These are phyloP conservation scores for Byssothecium circinans DNA, from an alignment of 2,329 filamentous ascomycete species.

Conservation along the genomic window DNA sequence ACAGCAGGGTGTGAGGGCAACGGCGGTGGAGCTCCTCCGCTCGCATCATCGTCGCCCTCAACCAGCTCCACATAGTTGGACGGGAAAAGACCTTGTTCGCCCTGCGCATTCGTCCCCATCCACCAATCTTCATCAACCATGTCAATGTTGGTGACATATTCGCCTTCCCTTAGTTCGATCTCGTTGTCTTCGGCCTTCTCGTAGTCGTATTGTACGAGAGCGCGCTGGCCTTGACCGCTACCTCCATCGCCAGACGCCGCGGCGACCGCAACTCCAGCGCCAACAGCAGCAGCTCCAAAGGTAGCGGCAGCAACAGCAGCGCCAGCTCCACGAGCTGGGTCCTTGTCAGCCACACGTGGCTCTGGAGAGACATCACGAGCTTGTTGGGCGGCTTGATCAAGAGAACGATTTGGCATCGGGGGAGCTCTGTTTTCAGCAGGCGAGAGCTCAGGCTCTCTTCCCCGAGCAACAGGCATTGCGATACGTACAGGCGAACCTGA, in stretches of 20 bases:
- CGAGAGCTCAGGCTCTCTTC: slow-evolving; percentile 56
- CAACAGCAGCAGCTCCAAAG: slow-evolving; percentile 48
- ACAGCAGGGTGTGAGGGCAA: slow-evolving; percentile 46
- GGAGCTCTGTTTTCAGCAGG: slow-evolving; percentile 53
- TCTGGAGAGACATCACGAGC: slow-evolving; percentile 69
- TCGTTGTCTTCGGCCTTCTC: slow-evolving; percentile 98
- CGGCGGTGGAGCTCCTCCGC: slow-evolving; percentile 36
- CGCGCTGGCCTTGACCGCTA: slow-evolving; percentile 65
- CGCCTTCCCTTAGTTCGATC: slow-evolving; percentile 84
- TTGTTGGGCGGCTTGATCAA: slow-evolving; percentile 63
- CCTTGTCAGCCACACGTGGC: slow-evolving; percentile 60
- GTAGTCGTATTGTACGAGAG: slow-evolving; percentile 89
- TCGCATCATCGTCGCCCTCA: slow-evolving; percentile 57
- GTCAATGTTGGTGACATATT: slow-evolving; percentile 87
- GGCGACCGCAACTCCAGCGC: slow-evolving; percentile 46
- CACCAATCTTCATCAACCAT: slow-evolving; percentile 99
- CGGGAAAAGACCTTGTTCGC: slow-evolving; percentile 89
- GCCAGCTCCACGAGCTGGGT: slow-evolving; percentile 57
- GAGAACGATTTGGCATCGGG: slow-evolving; percentile 64
- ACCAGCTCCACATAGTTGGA: slow-evolving; percentile 95
- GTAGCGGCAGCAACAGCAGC: slow-evolving; percentile 49
- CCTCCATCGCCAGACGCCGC: slow-evolving; percentile 43
- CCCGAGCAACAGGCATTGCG: slow-evolving; percentile 79
- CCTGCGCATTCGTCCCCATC: slow-evolving; percentile 85
- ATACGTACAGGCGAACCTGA: slow-evolving; percentile 78